Evolutionary conservation across 2,329 filamentous ascomycete species (phyloP), one percentile per base, ranked within the genome.

Genomic region (Ophiosphaerella korrae): DNA sequence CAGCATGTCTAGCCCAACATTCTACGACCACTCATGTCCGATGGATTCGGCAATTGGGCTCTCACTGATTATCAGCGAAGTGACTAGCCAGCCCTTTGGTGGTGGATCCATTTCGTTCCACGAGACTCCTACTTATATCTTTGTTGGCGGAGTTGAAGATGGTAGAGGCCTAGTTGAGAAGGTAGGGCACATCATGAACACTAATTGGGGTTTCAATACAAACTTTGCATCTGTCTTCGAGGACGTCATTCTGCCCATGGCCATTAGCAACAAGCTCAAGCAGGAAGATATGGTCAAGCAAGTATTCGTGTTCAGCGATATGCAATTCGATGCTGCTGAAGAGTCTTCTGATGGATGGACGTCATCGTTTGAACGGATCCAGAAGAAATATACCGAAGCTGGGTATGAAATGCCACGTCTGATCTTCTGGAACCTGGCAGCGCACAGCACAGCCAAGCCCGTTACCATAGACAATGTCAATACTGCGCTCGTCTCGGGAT

Each of bases 341-440:
- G 13, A 18, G 7, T n/a, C 5, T 1, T 12, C 38, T 2, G 39
- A 62, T 4, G 32, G 42, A 11, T 82, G 79, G 77, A 67, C 62
- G 3, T 78, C 77, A 0, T 80, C 79, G 2, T 83, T 78, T 60
- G 77, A 82, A 57, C 74, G 78, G 4, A 78, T 86, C 63, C 71
- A 79, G 62, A 52, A 52, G 16, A 66, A 70, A 35, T 45, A 38
- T 14, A 7, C 7, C 6, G 34, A 45, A 8, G 24, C 24, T 14
- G 43, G 43, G 5, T 45, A 45, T 23, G 34, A 38, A 6, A 8
- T 39, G n/a, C 84, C 84, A 0, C 76, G 82, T 63, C 68, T 86
- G n/a, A 73, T 86, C 3, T 85, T 84, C 64, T 85, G 83, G 83
- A 84, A 85, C 58, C 71, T 85, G 14, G 80, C 81, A 0, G 78